These are phyloP conservation scores for Coniosporium apollinis DNA, from an alignment of 495 filamentous ascomycete genomes.

Conservation along the genomic window DNA sequence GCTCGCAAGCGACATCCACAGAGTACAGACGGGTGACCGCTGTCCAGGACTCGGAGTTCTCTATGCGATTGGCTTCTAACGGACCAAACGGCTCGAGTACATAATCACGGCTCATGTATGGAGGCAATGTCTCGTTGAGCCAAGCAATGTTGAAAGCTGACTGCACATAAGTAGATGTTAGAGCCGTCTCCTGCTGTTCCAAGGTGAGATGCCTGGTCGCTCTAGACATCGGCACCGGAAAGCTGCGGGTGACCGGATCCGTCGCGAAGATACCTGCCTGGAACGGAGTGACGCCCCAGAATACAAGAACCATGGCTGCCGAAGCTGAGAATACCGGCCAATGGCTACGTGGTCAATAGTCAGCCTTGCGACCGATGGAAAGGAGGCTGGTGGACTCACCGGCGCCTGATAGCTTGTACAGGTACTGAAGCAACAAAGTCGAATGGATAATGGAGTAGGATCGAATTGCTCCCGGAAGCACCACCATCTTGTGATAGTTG, in stretches of 20 bases:
- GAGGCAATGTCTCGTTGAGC: conserved; percentile 23
- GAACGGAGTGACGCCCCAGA: conserved; percentile 29
- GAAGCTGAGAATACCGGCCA: conserved; percentile 27
- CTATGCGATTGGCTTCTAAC: neutral
- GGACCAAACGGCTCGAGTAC: conserved; percentile 23
- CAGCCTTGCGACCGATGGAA: too few relatives aligned
- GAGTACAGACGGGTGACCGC: conserved; percentile 18
- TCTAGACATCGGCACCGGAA: conserved; percentile 2
- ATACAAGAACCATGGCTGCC: conserved; percentile 23
- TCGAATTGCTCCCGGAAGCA: conserved; percentile 22
- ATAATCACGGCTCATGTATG: conserved; percentile 23
- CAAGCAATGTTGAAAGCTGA: conserved; percentile 22
- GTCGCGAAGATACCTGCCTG: conserved; percentile 26
- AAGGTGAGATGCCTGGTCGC: conserved; percentile 14
- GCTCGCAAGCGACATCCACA: conserved; percentile 23
- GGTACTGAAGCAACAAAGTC: conserved; percentile 33
- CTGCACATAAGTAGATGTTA: conserved; percentile 19
- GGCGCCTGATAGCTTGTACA: conserved; percentile 20
- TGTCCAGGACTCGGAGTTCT: conserved; percentile 15
- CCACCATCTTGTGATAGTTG: conserved; percentile 28
- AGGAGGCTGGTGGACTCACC: too few relatives aligned
- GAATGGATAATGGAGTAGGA: conserved; percentile 32
- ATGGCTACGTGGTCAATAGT: conserved; percentile 17
- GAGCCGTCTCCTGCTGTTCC: conserved; percentile 9
- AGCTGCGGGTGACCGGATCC: conserved; percentile 3